Conservation (phyloP, 2,329 filamentous ascomycete genomes). For the Sporothrix curviconia region DNA sequence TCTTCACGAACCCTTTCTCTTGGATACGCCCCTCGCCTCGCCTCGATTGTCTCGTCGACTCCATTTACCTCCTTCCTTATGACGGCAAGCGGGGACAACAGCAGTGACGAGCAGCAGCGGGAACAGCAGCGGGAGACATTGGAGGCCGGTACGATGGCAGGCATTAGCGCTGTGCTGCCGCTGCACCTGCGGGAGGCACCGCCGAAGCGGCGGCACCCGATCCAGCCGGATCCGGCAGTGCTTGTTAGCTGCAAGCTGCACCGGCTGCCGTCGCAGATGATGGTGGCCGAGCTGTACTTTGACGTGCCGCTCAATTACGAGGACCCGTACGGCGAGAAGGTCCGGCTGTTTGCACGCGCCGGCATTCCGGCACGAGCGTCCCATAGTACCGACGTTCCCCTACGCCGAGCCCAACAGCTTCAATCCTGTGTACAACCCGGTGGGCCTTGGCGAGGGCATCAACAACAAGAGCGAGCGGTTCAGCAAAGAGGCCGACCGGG, state of each 20-base stretch:
- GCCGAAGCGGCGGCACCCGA: background rate
- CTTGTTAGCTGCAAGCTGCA: constrained; percentile 13
- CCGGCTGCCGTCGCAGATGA: constrained; percentile 48
- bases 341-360: constrained; percentile 75
- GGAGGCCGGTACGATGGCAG: too few relatives aligned
- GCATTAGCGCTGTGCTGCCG: too few relatives aligned
- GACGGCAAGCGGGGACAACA: too few relatives aligned
- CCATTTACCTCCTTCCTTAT: too few relatives aligned
- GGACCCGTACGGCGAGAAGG: constrained; percentile 50
- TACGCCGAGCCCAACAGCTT: constrained; percentile 23
- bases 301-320: constrained; percentile 76
- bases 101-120: too few relatives aligned
- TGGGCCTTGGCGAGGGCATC: background rate
- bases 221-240: constrained; percentile 8
- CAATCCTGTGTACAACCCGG: too few relatives aligned
- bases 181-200: background rate
- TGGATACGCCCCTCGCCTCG: too few relatives aligned
- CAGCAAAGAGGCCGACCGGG: constrained; percentile 4
- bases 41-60: too few relatives aligned
- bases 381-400: constrained; percentile 43
- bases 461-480: constrained; percentile 2
- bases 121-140: too few relatives aligned
- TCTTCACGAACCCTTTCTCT: too few relatives aligned
- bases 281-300: constrained; percentile 78
- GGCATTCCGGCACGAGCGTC: constrained; percentile 58